Conservation (phyloP, 1,284 basidiomycete species). For the Microbotryomycetes sp. region DNA sequence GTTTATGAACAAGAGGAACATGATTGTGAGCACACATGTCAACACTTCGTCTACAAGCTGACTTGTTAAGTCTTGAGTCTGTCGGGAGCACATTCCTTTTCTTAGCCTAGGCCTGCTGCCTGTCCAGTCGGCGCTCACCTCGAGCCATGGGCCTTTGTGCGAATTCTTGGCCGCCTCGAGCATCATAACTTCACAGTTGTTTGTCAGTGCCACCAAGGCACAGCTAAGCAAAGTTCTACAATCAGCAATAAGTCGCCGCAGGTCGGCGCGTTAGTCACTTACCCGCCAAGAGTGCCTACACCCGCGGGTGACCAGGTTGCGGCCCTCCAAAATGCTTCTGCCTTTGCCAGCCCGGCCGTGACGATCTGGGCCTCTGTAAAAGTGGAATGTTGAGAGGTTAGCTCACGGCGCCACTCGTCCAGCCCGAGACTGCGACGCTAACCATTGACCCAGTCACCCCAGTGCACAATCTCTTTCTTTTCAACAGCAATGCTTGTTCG, state of each 20-base stretch:
- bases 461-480: conserved; percentile 17
- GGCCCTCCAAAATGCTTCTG: conserved; percentile 11
- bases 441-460: conserved; percentile 25
- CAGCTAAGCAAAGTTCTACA: conserved; percentile 8
- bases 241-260: neutral
- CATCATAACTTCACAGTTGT: conserved; percentile 17
- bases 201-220: conserved; percentile 17
- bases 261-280: neutral
- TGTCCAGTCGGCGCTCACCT: too few relatives aligned
- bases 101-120: too few relatives aligned
- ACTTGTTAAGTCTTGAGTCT: conserved; percentile 11
- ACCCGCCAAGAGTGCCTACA: conserved; percentile 17
- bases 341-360: conserved; percentile 2
- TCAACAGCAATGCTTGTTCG: conserved; percentile 8
- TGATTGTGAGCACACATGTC: too few relatives aligned
- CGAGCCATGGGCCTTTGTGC: conserved; percentile 18
- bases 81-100: too few relatives aligned
- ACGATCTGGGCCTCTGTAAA: conserved; percentile 14
- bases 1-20: too few relatives aligned
- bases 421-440: too few relatives aligned
- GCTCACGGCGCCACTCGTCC: too few relatives aligned
- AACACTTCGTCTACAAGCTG: neutral
- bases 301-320: conserved; percentile 23
- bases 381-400: neutral
- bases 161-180: conserved; percentile 22